Percentiles rank a stretch among this genome's conserved stretches.
These are phyloP conservation scores for Papiliotrema flavescens DNA, from an alignment of 1,284 basidiomycete species.

Conservation along the genomic window DNA sequence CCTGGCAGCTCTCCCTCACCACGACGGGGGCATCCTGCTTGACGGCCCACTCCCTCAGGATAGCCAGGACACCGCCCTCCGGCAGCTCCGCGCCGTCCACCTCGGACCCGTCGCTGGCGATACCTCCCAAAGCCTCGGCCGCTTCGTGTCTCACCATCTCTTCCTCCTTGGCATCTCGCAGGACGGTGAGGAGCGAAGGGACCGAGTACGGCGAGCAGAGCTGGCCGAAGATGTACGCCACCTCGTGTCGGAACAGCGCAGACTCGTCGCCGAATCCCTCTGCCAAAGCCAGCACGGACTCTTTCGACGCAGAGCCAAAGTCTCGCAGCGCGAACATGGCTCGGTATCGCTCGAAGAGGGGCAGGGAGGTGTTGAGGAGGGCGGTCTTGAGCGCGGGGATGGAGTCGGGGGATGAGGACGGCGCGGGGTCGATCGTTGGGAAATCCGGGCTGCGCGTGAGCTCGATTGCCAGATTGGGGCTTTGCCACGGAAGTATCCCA, in stretches of 20 bases:
- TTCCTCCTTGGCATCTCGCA: slow-evolving; percentile 70
- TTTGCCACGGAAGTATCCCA: not conserved
- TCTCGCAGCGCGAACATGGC: slow-evolving; percentile 98
- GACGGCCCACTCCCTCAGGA: slow-evolving; percentile 80
- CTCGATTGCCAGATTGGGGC: not conserved
- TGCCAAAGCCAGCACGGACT: slow-evolving; percentile 85
- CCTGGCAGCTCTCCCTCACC: slow-evolving; percentile 91
- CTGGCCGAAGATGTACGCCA: slow-evolving; percentile 97
- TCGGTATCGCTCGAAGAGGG: slow-evolving; percentile 91
- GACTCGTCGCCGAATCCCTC: slow-evolving; percentile 81
- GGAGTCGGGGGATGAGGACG: slow-evolving; percentile 49
- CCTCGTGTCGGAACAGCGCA: slow-evolving; percentile 93
- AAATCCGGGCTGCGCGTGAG: slow-evolving; percentile 58
- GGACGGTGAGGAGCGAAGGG: slow-evolving; percentile 73
- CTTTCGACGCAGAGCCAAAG: slow-evolving; percentile 60
- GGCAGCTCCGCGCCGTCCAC: slow-evolving; percentile 21
- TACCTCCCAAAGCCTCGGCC: slow-evolving; percentile 94
- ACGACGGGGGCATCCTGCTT: slow-evolving; percentile 77
- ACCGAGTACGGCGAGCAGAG: slow-evolving; percentile 85
- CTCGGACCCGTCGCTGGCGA: slow-evolving; percentile 71
- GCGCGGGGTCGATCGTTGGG: slow-evolving; percentile 92
- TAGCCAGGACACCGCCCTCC: slow-evolving; percentile 64
- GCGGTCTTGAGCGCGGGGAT: slow-evolving; percentile 58
- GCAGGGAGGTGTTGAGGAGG: slow-evolving; percentile 65
- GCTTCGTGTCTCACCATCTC: slow-evolving; percentile 99